Conservation (phyloP, 2,329 filamentous ascomycete species). For the Xylaria sp. region DNA sequence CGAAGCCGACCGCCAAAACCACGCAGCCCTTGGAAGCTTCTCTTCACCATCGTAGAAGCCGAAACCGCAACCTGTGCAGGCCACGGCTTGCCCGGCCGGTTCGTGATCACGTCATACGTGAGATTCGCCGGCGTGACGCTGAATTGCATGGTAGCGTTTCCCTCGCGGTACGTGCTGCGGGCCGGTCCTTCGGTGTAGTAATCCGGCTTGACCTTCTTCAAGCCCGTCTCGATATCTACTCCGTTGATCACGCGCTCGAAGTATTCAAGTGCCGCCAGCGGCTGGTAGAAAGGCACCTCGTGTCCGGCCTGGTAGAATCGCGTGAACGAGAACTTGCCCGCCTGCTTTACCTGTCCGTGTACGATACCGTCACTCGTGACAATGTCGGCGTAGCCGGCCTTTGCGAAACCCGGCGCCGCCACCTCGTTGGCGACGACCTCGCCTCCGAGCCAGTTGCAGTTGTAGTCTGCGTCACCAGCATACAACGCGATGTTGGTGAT, state of each 20-base stretch:
- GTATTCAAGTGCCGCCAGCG: constrained; percentile 42
- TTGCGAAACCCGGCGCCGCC: constrained; percentile 36
- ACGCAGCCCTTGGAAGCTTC: constrained; percentile 19
- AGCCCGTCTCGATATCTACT: constrained; percentile 47
- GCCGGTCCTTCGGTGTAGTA: constrained; percentile 38
- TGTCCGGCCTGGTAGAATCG: constrained; percentile 41
- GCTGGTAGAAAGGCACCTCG: constrained; percentile 50
- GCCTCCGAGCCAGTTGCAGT: constrained; percentile 33
- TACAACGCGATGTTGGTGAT: constrained; percentile 28
- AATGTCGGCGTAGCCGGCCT: constrained; percentile 45
- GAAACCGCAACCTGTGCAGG: constrained; percentile 1
- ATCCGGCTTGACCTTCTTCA: neutral
- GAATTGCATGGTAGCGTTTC: constrained; percentile 35
- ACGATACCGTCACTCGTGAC: constrained; percentile 37
- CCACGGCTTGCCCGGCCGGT: constrained; percentile 30
- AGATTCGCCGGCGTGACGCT: constrained; percentile 28
- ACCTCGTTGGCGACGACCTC: constrained; percentile 33
- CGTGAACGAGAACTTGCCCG: constrained; percentile 45
- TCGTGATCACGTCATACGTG: constrained; percentile 32
- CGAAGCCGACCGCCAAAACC: constrained; percentile 9
- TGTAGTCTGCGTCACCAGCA: constrained; percentile 32
- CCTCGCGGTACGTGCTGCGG: constrained; percentile 42
- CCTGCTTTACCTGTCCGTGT: constrained; percentile 49
- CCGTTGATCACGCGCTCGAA: constrained; percentile 44
- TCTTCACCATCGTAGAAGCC: constrained; percentile 18